Evolutionary conservation across 805 yeast species (phyloP), one percentile per base, ranked within the genome.

Genomic region (Lachancea quebecensis): DNA sequence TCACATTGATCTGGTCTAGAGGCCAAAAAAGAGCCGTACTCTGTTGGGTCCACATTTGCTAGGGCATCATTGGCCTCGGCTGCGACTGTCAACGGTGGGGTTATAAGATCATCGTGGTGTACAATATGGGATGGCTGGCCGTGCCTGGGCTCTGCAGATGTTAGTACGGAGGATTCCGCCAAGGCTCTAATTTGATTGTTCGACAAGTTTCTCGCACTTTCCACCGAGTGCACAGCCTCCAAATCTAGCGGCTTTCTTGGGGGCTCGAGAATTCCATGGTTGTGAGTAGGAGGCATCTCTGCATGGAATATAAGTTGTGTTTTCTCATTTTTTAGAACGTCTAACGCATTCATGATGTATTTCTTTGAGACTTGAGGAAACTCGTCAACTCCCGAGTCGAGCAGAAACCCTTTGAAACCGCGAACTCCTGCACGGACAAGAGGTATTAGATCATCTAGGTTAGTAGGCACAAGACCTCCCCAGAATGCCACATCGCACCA

Each of bases 401-500:
- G 88, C 67, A 91, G 66, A 56, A 90, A 91, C 29, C 95, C 93
- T 63, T 90, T 90, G 70, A 90, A 90, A 1, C 98, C 98, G 37
- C 96, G 73, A 6, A 91, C 96, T 40, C 98, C 98, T 50, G 85
- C 80, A 46, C 79, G 67, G 48, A 89, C 81, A 57, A 90, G 72
- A 0, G 96, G 95, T 17, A 74, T 69, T 52, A 90, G 70, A 54
- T 86, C 81, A 10, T 72, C 67, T 45, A 83, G 59, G 63, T 90
- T 90, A 49, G 73, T 75, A 7, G 98, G 98, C 34, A 90, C 78
- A 49, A 90, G 69, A 1, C 97, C 98, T 42, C 97, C 98, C 97
- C 97, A 91, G 62, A 91, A 89, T 0, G 89, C 97, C 7, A 85
- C 86, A 60, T 90, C 96, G 30, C 86, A 93, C 95, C 95, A 90